Conservation (phyloP, 2,329 filamentous ascomycete genomes). For the Lasiodiplodia sp. region DNA sequence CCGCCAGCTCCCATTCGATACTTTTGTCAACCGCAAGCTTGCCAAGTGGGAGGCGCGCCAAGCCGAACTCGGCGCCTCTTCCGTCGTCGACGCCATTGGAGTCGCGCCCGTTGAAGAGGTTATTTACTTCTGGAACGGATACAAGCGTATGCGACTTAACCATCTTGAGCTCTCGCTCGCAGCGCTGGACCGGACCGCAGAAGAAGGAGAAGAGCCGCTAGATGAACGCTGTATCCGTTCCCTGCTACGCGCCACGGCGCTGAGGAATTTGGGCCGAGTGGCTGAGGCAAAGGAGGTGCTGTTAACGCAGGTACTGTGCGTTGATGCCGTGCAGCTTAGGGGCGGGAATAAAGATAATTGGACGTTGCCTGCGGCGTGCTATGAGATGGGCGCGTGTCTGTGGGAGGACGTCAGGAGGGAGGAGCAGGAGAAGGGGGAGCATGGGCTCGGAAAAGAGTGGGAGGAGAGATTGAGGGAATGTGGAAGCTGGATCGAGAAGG, state of each 20-base stretch:
- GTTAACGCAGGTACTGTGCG: conserved; percentile 66
- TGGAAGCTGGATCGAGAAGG: conserved; percentile 69
- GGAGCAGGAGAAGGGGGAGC: conserved; percentile 48
- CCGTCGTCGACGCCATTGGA: conserved; percentile 81
- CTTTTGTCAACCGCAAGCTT: conserved; percentile 83
- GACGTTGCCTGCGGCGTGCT: conserved; percentile 75
- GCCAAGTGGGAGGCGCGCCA: conserved; percentile 86
- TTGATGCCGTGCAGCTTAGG: conserved; percentile 63
- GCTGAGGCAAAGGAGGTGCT: conserved; percentile 72
- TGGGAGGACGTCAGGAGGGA: conserved; percentile 70
- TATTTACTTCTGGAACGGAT: conserved; percentile 92
- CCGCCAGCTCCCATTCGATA: conserved; percentile 86
- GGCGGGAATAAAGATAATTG: conserved; percentile 73
- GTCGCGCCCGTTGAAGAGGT: conserved; percentile 86
- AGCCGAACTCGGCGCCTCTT: conserved; percentile 66
- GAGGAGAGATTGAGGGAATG: conserved; percentile 65
- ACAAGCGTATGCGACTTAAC: conserved; percentile 74
- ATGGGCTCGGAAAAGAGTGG: conserved; percentile 31
- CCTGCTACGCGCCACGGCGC: conserved; percentile 70
- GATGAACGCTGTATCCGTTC: conserved; percentile 72
- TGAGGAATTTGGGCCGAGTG: conserved; percentile 68
- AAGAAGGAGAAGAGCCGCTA: conserved; percentile 49
- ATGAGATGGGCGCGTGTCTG: conserved; percentile 82
- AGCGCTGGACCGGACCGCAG: conserved; percentile 57
- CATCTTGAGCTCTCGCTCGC: conserved; percentile 70